Evolutionary conservation across 2,329 filamentous ascomycete genomes (phyloP).

Genomic region (Ophiocordyceps sinensis): DNA sequence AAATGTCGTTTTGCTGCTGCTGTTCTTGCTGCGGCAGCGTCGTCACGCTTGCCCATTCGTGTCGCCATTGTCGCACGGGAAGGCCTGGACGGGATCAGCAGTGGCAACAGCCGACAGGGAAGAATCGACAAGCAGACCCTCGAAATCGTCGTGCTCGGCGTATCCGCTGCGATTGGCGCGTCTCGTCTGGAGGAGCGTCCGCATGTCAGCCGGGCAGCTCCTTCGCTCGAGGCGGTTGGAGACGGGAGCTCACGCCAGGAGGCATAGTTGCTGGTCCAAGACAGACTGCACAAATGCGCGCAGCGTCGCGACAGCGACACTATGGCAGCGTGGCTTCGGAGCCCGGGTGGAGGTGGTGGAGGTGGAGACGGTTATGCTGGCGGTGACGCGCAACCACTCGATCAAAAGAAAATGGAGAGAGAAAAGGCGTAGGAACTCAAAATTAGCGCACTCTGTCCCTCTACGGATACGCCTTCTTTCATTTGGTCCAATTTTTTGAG

Average conservation of each 20-base stretch:
- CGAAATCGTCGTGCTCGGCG: constrained; percentile 47
- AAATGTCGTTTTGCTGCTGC: constrained; percentile 48
- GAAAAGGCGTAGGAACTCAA: no score
- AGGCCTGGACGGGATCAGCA: constrained; percentile 42
- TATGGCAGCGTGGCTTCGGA: not conserved
- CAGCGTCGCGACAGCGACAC: not conserved
- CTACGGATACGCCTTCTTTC: no score
- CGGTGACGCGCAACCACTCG: not conserved
- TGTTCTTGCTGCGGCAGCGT: constrained; percentile 52
- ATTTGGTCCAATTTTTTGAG: no score
- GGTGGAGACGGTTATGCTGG: not conserved
- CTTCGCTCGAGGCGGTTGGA: not conserved
- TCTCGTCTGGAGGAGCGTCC: constrained; percentile 27
- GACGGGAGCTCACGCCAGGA: not conserved
- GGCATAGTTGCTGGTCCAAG: not conserved
- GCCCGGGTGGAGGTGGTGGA: no score
- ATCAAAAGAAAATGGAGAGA: no score
- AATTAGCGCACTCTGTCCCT: no score
- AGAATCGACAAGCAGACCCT: constrained; percentile 23
- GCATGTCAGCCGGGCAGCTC: constrained; percentile 5
- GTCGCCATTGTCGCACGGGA: constrained; percentile 81
- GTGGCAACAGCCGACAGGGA: not conserved
- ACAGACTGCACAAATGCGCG: not conserved
- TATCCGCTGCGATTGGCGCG: constrained; percentile 42
- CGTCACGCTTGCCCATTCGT: constrained; percentile 52